Evolutionary conservation across 352 stramenopile species (phyloP), one percentile per base, ranked within the genome.

Genomic region (Phytophthora colocasiae): DNA sequence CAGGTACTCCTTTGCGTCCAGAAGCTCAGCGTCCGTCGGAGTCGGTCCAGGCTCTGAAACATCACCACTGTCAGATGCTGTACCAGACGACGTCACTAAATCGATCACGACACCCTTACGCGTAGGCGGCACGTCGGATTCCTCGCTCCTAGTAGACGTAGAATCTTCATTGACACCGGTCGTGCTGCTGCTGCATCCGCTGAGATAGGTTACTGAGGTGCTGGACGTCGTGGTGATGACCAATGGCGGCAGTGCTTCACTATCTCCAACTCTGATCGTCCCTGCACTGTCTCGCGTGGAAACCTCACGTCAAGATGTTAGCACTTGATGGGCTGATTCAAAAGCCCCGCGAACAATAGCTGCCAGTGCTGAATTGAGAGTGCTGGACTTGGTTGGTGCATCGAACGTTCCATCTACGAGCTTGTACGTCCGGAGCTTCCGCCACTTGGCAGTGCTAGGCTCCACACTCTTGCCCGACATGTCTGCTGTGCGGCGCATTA

Each of bases 401-500:
- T 27, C 17, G 41, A 47, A 47, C 2, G 41, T 47, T 27, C 41
- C 17, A 15, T 7, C 15, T 29, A 29, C 5, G 41, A 47, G n/a
- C 41, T 27, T 26, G 41, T 47, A 47, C n/a, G 41, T 29, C n/a
- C 41, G 41, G n/a, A 29, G 41, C 17, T 47, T 43, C 14, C n/a
- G 27, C 22, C 45, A 51, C 45, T 32, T 55, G 4, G 27, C 1
- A 8, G 14, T 55, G 47, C 15, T 27, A 15, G 14, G 27, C 5
- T 43, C 6, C 7, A 31, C 12, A 9, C 27, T 26, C 9, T n/a
- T 41, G 14, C 49, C 41, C 19, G 10, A 47, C 41, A 15, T 27
- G 41, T 47, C 41, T 9, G 41, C 41, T 27, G 17, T 47, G 6
- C 41, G 15, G n/a, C 41, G 15, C 41, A 32, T 47, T 27, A 47